A percentile compares a stretch with the other conserved stretches of the same genome.
Conservation (phyloP, 768 basidiomycete genomes). For the Tulasnella sp. region DNA sequence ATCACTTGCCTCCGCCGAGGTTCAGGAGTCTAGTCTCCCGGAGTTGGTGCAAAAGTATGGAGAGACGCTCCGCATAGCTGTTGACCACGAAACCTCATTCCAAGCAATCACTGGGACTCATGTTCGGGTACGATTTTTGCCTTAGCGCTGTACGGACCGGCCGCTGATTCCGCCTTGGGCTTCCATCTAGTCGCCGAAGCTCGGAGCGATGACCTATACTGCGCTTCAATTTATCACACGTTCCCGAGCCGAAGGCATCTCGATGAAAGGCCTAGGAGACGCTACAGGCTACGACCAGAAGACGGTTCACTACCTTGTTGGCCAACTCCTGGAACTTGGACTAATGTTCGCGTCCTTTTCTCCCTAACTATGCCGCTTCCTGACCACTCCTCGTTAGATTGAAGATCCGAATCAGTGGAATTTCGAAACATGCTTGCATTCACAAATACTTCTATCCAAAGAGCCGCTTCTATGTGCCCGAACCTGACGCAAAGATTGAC, state of each 20-base stretch:
- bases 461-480: conserved; percentile 39
- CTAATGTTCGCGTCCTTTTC: conserved; percentile 54
- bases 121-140: conserved; percentile 55
- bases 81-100: conserved; percentile 70
- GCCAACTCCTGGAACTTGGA: conserved; percentile 67
- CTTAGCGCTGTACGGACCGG: background rate
- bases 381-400: conserved; percentile 30
- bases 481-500: conserved; percentile 39
- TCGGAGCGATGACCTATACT: conserved; percentile 81
- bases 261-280: conserved; percentile 72
- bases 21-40: conserved; percentile 52
- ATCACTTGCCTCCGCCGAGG: conserved; percentile 49
- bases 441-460: conserved; percentile 64
- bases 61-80: conserved; percentile 63
- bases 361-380: background rate
- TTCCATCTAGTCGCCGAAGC: conserved; percentile 60
- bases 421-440: conserved; percentile 64
- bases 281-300: conserved; percentile 83
- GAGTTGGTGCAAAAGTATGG: conserved; percentile 59
- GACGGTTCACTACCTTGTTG: conserved; percentile 81
- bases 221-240: conserved; percentile 81
- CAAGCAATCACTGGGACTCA: conserved; percentile 82
- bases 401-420: conserved; percentile 33
- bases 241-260: conserved; percentile 70
- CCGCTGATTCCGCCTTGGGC: background rate